Evolutionary conservation across 352 stramenopile genomes (phyloP), one percentile per base, ranked within the genome.

Genomic region (Pythium plurisporium): DNA sequence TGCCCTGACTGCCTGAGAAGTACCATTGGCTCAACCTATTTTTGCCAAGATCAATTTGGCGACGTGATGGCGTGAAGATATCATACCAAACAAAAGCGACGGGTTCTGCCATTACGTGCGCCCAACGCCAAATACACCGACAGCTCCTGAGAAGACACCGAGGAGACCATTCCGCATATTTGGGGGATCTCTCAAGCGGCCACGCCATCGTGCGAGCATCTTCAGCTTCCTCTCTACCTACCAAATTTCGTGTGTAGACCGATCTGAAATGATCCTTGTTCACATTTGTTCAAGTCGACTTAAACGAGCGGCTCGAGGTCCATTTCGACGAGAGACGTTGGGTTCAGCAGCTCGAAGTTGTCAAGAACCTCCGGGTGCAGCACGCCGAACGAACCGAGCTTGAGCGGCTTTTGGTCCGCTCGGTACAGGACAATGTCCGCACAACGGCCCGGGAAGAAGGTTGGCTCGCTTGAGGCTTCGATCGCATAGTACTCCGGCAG

Each of bases 341-440:
- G 97, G 67, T 99, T 98, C 20, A 92, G 67, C 63, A 99, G 82
- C 63, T 99, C 96, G 73, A 99, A 99, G 81, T 97, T 98, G 47
- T 89, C 82, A 41, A 99, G 80, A 33, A 99, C 97, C 43, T 98
- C 73, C 0, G 97, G 97, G 78, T 99, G 97, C 38, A 99, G 70
- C 64, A 99, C 96, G 49, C 98, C 98, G 65, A 99, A 99, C 53
- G 86, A 96, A 49, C 97, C 97, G 22, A 99, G 87, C 55, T 80
- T 85, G 46, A 72, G 56, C 37, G 79, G 70, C 50, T 78, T 61
- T 4, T 72, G 73, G 30, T 91, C 84, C 58, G 85, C 87, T 55
- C 69, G 80, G 56, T 82, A 67, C 43, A 99, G 77, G 52, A 98
- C 77, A 58, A 99, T 86, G 66, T 98, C 85, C 15, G 96, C 97